Conservation (phyloP, 257 asterid species). For the Mentha longifolia region DNA sequence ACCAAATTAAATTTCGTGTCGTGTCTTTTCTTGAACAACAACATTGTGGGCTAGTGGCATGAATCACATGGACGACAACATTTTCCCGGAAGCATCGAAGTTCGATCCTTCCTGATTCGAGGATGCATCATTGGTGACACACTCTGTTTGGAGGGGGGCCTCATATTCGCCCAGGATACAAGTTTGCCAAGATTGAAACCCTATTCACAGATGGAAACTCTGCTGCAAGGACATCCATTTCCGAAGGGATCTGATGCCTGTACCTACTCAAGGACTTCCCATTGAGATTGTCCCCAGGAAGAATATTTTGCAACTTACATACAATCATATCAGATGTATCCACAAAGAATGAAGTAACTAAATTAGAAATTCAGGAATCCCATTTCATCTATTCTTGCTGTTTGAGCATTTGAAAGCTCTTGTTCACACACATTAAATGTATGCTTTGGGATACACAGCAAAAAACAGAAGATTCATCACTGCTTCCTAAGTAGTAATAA, state of each 20-base stretch:
- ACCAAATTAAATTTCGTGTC: slow-evolving; percentile 26
- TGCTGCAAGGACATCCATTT: slow-evolving; percentile 49
- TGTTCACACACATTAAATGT: too few relatives aligned
- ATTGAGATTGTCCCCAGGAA: slow-evolving; percentile 23
- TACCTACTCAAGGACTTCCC: slow-evolving; percentile 72
- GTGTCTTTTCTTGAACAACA: too few relatives aligned
- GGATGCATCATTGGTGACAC: slow-evolving; percentile 51
- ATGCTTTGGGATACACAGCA: too few relatives aligned
- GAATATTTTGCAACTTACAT: not conserved
- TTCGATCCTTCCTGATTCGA: slow-evolving; percentile 64
- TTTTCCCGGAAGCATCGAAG: slow-evolving; percentile 60
- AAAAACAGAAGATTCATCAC: too few relatives aligned
- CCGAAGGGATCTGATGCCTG: slow-evolving; percentile 63
- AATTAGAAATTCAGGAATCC: not conserved
- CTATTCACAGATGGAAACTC: slow-evolving; percentile 63
- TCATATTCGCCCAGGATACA: slow-evolving; percentile 77
- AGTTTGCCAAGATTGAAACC: slow-evolving; percentile 64
- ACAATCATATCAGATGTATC: not conserved
- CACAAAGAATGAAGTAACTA: too few relatives aligned
- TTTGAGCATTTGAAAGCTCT: too few relatives aligned
- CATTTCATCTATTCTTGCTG: too few relatives aligned
- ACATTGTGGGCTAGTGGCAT: slow-evolving; percentile 44
- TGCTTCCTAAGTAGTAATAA: too few relatives aligned
- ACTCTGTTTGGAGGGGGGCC: slow-evolving; percentile 78
- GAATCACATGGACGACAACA: slow-evolving; percentile 65